Conservation (phyloP, 2,329 filamentous ascomycete species). For the Aspergillus costaricaensis region DNA sequence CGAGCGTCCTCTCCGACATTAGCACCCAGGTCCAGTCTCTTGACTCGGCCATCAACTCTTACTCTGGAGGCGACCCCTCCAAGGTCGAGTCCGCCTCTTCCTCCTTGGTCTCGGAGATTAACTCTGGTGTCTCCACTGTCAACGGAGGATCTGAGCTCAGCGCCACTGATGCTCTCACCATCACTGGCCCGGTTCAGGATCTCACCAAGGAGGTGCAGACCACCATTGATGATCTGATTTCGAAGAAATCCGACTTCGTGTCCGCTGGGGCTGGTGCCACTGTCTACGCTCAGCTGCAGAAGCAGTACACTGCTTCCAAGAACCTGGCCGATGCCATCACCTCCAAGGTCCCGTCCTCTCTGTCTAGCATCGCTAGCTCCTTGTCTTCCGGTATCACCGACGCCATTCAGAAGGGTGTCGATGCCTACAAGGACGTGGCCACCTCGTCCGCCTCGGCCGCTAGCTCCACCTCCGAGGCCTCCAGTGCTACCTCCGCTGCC, state of each 20-base stretch:
- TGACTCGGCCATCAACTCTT: constrained; percentile 26
- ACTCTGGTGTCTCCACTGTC: constrained; percentile 28
- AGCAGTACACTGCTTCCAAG: constrained; percentile 30
- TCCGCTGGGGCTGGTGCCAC: constrained; percentile 24
- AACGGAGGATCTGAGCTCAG: constrained; percentile 23
- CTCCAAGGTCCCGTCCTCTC: constrained; percentile 32
- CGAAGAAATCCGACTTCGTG: constrained; percentile 31
- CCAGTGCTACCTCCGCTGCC: constrained; percentile 7
- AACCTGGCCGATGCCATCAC: constrained; percentile 30
- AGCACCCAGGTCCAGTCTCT: constrained; percentile 22
- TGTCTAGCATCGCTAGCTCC: constrained; percentile 25
- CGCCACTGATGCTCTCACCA: constrained; percentile 29
- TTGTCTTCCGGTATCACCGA: constrained; percentile 34
- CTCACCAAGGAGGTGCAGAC: constrained; percentile 29
- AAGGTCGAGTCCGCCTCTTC: constrained; percentile 26
- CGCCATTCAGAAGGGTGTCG: constrained; percentile 36
- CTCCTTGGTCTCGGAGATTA: constrained; percentile 29
- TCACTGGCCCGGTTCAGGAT: constrained; percentile 29
- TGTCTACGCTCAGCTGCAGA: constrained; percentile 26
- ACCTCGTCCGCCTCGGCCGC: neutral
- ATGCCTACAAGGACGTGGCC: constrained; percentile 26
- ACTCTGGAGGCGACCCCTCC: constrained; percentile 25
- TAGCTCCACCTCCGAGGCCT: constrained; percentile 1
- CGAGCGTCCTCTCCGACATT: constrained; percentile 26
- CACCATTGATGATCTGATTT: constrained; percentile 26